These are phyloP conservation scores for Epichloe uncinata DNA, from an alignment of 2,329 filamentous ascomycete species.

Conservation along the genomic window DNA sequence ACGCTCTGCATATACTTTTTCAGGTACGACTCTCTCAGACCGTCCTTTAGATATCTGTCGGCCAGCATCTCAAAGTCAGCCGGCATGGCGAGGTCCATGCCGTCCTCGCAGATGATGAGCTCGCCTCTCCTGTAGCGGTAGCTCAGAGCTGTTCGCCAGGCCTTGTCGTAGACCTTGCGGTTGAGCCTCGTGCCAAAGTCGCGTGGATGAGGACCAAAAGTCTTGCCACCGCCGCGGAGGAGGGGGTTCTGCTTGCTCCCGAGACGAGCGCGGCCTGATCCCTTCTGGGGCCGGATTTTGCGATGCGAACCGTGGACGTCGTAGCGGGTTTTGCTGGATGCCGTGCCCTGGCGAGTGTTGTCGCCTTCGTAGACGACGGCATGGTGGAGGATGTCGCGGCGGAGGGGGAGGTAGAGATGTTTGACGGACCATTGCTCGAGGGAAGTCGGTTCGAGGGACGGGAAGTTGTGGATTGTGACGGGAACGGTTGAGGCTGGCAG, in stretches of 20 bases:
- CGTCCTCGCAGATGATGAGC: constrained; percentile 71
- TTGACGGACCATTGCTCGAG: constrained; percentile 68
- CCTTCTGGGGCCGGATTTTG: constrained; percentile 82
- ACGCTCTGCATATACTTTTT: constrained; percentile 53
- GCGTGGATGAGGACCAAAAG: constrained; percentile 79
- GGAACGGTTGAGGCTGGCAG: constrained; percentile 49
- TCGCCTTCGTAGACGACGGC: constrained; percentile 91
- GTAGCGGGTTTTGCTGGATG: constrained; percentile 64
- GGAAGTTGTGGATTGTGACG: constrained; percentile 82
- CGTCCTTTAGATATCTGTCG: constrained; percentile 29
- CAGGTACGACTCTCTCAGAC: constrained; percentile 42
- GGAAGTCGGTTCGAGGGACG: constrained; percentile 67
- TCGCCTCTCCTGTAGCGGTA: constrained; percentile 84
- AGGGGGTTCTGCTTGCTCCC: constrained; percentile 75
- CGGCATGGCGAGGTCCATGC: constrained; percentile 51
- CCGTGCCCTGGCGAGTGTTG: constrained; percentile 73
- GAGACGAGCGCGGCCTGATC: constrained; percentile 63
- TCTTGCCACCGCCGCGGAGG: constrained; percentile 71
- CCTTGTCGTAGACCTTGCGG: constrained; percentile 85
- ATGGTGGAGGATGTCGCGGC: constrained; percentile 82
- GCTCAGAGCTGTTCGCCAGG: constrained; percentile 86
- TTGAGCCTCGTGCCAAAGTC: constrained; percentile 79
- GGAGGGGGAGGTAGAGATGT: constrained; percentile 82
- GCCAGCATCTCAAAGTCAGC: constrained; percentile 33
- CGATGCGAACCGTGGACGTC: constrained; percentile 73